Evolutionary conservation across 345 rosid species (phyloP).

Genomic region (Populus nigra): DNA sequence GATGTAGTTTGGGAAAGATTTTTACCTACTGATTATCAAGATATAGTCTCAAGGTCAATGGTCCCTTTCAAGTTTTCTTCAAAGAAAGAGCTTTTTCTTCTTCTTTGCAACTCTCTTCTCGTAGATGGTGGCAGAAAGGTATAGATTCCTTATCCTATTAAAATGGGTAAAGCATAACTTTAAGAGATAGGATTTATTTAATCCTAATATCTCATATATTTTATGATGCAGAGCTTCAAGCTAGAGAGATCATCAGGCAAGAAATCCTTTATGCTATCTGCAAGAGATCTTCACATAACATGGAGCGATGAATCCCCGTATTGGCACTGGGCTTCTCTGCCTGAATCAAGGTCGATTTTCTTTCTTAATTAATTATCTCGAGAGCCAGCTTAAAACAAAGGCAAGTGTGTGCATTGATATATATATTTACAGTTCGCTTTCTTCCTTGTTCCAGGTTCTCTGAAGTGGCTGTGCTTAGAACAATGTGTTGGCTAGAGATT

Average conservation of each 20-base stretch:
- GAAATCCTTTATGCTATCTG: slow-evolving; percentile 49
- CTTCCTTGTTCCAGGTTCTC: slow-evolving; percentile 36
- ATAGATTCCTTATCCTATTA: neutral
- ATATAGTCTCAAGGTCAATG: slow-evolving; percentile 29
- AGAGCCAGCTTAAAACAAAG: neutral
- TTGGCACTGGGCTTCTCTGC: slow-evolving; percentile 56
- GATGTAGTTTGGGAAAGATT: slow-evolving; percentile 59
- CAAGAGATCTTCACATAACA: slow-evolving; percentile 62
- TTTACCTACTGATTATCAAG: slow-evolving; percentile 40
- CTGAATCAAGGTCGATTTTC: slow-evolving; percentile 50
- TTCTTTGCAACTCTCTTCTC: slow-evolving; percentile 46
- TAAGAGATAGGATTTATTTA: neutral
- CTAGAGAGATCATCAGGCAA: slow-evolving; percentile 59
- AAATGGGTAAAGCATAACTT: neutral
- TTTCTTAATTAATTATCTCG: neutral
- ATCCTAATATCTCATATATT: neutral
- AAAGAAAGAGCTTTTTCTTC: slow-evolving; percentile 54
- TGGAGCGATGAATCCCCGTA: slow-evolving; percentile 42
- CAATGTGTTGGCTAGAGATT: slow-evolving; percentile 44
- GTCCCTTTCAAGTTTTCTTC: slow-evolving; percentile 34
- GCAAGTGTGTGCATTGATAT: neutral
- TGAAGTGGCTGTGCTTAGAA: slow-evolving; percentile 41
- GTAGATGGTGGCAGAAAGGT: slow-evolving; percentile 51
- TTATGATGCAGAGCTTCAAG: slow-evolving; percentile 46
- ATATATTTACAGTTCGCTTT: neutral